A percentile compares a stretch with the other conserved stretches of the same genome.
Evolutionary conservation across 768 basidiomycete genomes (phyloP).

Genomic region (Galerina marginata): DNA sequence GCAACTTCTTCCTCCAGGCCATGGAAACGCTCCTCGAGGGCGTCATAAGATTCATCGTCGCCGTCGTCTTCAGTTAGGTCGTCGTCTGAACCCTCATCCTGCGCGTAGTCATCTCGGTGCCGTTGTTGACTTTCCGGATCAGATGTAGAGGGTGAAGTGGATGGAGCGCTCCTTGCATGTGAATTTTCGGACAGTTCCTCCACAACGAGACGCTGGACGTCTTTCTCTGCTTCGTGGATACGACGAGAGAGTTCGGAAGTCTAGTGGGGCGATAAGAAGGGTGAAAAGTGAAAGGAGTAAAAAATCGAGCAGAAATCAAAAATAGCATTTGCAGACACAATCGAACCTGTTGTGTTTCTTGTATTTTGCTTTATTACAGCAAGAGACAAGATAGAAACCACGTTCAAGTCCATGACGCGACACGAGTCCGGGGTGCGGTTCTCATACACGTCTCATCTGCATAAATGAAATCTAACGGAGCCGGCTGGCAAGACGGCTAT

Average conservation of each 20-base stretch:
- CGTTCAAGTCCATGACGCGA: no score
- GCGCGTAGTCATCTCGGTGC: constrained; percentile 43
- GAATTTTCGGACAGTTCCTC: constrained; percentile 44
- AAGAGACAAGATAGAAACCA: no score
- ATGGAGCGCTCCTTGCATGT: constrained; percentile 22
- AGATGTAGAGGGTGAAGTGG: constrained; percentile 29
- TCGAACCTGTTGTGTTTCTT: not conserved
- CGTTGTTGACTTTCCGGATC: constrained; percentile 67
- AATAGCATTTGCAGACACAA: not conserved
- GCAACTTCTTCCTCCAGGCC: constrained; percentile 94
- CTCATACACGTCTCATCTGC: no score
- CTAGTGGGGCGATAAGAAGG: constrained; percentile 39
- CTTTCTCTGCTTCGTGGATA: constrained; percentile 82
- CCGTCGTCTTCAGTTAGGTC: constrained; percentile 54
- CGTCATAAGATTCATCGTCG: constrained; percentile 62
- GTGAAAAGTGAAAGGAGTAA: not conserved
- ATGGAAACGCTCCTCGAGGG: constrained; percentile 86
- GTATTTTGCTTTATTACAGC: no score
- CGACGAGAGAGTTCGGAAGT: constrained; percentile 81
- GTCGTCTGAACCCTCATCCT: constrained; percentile 77
- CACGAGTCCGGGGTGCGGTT: no score
- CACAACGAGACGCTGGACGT: constrained; percentile 78
- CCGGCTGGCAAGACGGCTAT: not conserved
- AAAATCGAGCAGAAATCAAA: not conserved
- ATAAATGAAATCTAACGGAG: no score